Conservation (phyloP, 2,329 filamentous ascomycete genomes). For the Gnomoniopsis sp. region DNA sequence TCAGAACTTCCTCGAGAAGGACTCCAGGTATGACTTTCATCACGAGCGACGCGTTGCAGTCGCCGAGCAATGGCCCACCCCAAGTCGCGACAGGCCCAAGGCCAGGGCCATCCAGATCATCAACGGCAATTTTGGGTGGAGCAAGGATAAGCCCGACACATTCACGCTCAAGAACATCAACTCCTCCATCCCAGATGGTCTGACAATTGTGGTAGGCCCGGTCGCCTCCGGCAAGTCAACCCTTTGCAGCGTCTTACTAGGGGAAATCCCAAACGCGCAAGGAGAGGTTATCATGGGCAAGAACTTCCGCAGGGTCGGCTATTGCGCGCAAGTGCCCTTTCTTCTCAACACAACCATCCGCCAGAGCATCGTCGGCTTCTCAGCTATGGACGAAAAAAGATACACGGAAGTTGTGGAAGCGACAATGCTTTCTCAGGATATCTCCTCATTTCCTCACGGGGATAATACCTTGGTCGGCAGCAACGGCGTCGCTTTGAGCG, state of each 20-base stretch:
- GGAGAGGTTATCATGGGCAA: slow-evolving; percentile 24
- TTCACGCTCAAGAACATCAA: slow-evolving; percentile 29
- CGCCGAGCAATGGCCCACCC: background rate
- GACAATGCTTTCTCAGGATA: slow-evolving; percentile 26
- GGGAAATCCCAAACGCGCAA: slow-evolving; percentile 29
- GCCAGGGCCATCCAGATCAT: slow-evolving; percentile 12
- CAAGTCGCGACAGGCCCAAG: background rate
- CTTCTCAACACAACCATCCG: slow-evolving; percentile 20
- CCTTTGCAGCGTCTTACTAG: slow-evolving; percentile 37
- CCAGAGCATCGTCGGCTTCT: slow-evolving; percentile 20
- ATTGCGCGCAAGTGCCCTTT: slow-evolving; percentile 25
- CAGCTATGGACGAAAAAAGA: background rate
- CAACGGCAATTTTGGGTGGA: slow-evolving; percentile 33
- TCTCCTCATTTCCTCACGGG: slow-evolving; percentile 29
- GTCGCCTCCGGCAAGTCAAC: slow-evolving; percentile 44
- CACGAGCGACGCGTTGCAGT: background rate
- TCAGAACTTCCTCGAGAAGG: slow-evolving; percentile 33
- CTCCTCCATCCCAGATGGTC: slow-evolving; percentile 28
- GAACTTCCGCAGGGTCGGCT: slow-evolving; percentile 28
- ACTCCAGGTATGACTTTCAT: slow-evolving; percentile 26
- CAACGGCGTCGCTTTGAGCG: slow-evolving; percentile 34
- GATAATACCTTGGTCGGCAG: slow-evolving; percentile 33
- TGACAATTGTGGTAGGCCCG: slow-evolving; percentile 40
- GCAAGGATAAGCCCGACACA: slow-evolving; percentile 15
- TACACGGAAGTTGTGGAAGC: slow-evolving; percentile 30